Evolutionary conservation across 441 rosid species (phyloP).

Genomic region (Caryocar brasiliense): DNA sequence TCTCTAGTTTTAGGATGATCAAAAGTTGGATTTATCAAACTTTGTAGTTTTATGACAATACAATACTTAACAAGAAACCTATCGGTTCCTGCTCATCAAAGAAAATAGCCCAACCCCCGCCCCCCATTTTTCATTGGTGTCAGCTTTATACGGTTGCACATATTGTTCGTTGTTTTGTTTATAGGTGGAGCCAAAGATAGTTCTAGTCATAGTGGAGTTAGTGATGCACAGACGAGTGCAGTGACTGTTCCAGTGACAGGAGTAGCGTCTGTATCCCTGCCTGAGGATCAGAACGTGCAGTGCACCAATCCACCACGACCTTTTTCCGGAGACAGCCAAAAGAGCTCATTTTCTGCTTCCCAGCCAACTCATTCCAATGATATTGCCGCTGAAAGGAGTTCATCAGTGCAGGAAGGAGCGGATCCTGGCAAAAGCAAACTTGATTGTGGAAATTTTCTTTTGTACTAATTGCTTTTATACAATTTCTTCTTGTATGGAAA

Average conservation of each 20-base stretch:
- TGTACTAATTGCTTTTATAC: not conserved
- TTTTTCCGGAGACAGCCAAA: slow-evolving; percentile 22
- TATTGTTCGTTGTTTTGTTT: slow-evolving; percentile 14
- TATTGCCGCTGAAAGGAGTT: slow-evolving; percentile 24
- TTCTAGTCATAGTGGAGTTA: slow-evolving; percentile 27
- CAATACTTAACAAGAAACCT: not conserved
- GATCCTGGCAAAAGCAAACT: slow-evolving; percentile 13
- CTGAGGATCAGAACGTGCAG: slow-evolving; percentile 22
- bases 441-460: not conserved
- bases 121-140: not conserved
- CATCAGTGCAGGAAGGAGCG: slow-evolving; percentile 1
- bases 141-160: slow-evolving; percentile 5
- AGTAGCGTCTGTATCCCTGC: slow-evolving; percentile 16
- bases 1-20: not conserved
- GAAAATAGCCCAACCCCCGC: too few species aligned
- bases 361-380: slow-evolving; percentile 28
- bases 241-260: slow-evolving; percentile 13
- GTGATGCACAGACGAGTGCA: slow-evolving; percentile 36
- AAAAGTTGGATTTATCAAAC: too few species aligned
- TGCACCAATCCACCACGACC: slow-evolving; percentile 13
- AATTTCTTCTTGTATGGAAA: too few species aligned
- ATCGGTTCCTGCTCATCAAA: not conserved
- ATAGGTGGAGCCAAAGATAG: slow-evolving; percentile 31
- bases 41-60: too few species aligned
- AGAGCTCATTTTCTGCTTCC: slow-evolving; percentile 17